Percentiles rank a stretch among this genome's conserved stretches.
Evolutionary conservation across 192 early-diverging fungal species (phyloP).

Genomic region (Backusella sp.): DNA sequence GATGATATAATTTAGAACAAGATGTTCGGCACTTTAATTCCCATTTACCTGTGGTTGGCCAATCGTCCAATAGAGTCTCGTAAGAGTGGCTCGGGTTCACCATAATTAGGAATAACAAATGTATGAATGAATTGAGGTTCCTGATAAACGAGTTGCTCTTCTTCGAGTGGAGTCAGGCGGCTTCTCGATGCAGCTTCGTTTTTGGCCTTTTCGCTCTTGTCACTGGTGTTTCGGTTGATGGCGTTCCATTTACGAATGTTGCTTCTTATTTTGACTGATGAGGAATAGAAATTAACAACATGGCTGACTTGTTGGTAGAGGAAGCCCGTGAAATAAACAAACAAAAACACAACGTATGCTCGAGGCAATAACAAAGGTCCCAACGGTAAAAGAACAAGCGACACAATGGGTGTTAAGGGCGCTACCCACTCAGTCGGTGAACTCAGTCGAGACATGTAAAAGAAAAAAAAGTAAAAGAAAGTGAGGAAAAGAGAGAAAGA

Average conservation of each 20-base stretch:
- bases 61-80: constrained; percentile 66
- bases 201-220: not conserved
- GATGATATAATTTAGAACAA: not conserved
- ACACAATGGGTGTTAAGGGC: constrained; percentile 35
- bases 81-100: constrained; percentile 62
- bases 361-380: constrained; percentile 47
- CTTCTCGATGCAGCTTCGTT: not conserved
- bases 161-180: not conserved
- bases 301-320: constrained; percentile 46
- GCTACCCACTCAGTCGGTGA: constrained; percentile 44
- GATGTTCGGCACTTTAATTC: constrained; percentile 9
- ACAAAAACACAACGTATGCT: constrained; percentile 41
- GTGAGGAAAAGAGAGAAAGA: not conserved
- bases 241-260: constrained; percentile 42
- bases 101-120: constrained; percentile 69
- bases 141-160: not conserved
- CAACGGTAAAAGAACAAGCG: constrained; percentile 36
- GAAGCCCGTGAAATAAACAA: constrained; percentile 44
- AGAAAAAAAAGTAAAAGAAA: not conserved
- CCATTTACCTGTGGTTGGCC: constrained; percentile 53
- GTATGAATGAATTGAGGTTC: constrained; percentile 48
- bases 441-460: constrained; percentile 10
- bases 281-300: constrained; percentile 45
- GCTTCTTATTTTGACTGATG: constrained; percentile 38
- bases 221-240: not conserved